Evolutionary conservation across 768 basidiomycete genomes (phyloP).

Genomic region (Fomitopsis serialis): DNA sequence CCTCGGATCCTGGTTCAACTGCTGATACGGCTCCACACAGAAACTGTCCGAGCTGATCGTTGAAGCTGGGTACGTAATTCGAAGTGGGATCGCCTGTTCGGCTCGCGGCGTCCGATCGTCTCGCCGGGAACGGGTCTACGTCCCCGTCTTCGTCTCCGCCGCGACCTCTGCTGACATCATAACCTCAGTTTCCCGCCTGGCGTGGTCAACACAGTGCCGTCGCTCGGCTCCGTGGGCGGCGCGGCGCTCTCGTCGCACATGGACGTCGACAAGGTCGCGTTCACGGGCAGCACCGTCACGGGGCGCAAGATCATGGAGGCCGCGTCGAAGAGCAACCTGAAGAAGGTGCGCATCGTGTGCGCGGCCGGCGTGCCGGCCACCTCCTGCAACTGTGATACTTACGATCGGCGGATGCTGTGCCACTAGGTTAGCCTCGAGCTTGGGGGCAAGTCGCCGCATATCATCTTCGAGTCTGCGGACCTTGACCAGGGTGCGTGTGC

Average conservation of each 20-base stretch:
- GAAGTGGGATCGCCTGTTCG: no score
- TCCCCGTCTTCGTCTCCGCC: neutral
- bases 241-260: slow-evolving; percentile 77
- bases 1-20: no score
- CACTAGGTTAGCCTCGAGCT: slow-evolving; percentile 85
- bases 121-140: no score
- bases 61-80: slow-evolving; percentile 78
- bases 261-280: slow-evolving; percentile 92
- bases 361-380: neutral
- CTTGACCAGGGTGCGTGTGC: slow-evolving; percentile 63
- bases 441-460: slow-evolving; percentile 87
- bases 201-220: slow-evolving; percentile 85
- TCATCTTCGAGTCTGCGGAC: slow-evolving; percentile 89
- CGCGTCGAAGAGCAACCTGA: slow-evolving; percentile 89
- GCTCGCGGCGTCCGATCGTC: no score
- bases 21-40: slow-evolving; percentile 27
- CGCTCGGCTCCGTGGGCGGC: slow-evolving; percentile 77
- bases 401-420: neutral
- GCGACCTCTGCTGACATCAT: neutral
- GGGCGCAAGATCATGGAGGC: slow-evolving; percentile 90
- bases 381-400: slow-evolving; percentile 6
- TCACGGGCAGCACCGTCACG: slow-evolving; percentile 88
- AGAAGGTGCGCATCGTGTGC: slow-evolving; percentile 49
- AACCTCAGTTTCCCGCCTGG: slow-evolving; percentile 76
- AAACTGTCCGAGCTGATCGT: slow-evolving; percentile 78